Evolutionary conservation across 306 rosid species (phyloP).

Genomic region (Carpinus fangiana): DNA sequence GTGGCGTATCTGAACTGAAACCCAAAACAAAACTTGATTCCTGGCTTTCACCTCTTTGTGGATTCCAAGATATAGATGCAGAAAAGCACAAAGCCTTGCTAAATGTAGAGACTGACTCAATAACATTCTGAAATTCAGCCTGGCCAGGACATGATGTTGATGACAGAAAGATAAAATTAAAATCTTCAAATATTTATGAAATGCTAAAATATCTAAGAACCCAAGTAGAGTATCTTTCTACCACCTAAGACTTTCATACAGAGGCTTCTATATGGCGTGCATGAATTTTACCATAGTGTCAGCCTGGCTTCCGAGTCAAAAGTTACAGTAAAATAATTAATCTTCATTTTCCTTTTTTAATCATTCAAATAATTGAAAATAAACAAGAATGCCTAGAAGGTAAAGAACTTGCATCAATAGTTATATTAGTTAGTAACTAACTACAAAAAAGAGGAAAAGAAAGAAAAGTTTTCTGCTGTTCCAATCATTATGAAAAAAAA

Average conservation of each 20-base stretch:
- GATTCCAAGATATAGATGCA: constrained; percentile 87
- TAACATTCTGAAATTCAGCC: constrained; percentile 95
- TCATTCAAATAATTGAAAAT: neutral
- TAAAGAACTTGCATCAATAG: neutral
- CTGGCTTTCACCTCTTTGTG: constrained; percentile 58
- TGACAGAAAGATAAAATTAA: neutral
- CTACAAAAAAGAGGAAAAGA: no score
- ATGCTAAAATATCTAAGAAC: neutral
- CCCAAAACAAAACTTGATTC: constrained; percentile 77
- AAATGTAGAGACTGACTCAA: constrained; percentile 69
- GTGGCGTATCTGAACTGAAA: constrained; percentile 65
- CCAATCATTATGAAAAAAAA: no score
- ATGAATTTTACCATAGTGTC: neutral
- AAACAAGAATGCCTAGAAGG: neutral
- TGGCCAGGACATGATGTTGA: constrained; percentile 27
- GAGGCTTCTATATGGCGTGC: neutral
- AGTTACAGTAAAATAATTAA: neutral
- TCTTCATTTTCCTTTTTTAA: neutral
- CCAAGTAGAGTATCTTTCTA: neutral
- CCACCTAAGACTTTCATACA: neutral
- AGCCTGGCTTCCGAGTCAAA: neutral
- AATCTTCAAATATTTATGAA: neutral
- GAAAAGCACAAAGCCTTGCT: constrained; percentile 69
- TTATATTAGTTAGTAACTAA: neutral
- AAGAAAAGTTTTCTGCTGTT: no score